Percentiles rank a stretch among this genome's conserved stretches.
These are phyloP conservation scores for Neurospora sublineolata DNA, from an alignment of 495 filamentous ascomycete genomes.

Conservation along the genomic window DNA sequence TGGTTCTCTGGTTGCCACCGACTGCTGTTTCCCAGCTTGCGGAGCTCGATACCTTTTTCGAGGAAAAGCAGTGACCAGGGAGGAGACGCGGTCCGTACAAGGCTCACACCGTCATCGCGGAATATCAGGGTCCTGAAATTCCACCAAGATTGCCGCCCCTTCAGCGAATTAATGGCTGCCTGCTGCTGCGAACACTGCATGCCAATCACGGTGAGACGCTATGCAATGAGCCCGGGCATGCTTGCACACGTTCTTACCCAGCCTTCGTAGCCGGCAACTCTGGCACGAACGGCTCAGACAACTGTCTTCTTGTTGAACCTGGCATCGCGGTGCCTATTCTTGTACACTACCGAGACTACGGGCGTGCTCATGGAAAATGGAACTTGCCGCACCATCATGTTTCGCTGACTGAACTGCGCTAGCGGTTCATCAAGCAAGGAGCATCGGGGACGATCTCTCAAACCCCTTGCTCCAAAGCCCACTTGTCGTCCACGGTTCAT, in stretches of 20 bases:
- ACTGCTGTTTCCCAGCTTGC: background rate
- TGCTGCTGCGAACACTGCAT: background rate
- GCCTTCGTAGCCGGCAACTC: background rate
- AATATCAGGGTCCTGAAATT: background rate
- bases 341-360: background rate
- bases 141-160: background rate
- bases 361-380: background rate
- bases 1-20: background rate
- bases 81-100: background rate
- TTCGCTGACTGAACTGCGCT: background rate
- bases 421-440: background rate
- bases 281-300: background rate
- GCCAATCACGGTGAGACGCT: background rate
- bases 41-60: background rate
- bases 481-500: background rate
- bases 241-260: background rate
- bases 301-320: background rate
- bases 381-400: background rate
- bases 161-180: background rate
- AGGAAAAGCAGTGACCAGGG: background rate
- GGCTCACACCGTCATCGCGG: background rate
- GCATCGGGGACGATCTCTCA: background rate
- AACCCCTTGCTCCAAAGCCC: background rate
- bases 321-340: background rate
- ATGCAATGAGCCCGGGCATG: background rate